Conservation (phyloP, 371 early-diverging fungal genomes). For the Batkoa obscura region DNA sequence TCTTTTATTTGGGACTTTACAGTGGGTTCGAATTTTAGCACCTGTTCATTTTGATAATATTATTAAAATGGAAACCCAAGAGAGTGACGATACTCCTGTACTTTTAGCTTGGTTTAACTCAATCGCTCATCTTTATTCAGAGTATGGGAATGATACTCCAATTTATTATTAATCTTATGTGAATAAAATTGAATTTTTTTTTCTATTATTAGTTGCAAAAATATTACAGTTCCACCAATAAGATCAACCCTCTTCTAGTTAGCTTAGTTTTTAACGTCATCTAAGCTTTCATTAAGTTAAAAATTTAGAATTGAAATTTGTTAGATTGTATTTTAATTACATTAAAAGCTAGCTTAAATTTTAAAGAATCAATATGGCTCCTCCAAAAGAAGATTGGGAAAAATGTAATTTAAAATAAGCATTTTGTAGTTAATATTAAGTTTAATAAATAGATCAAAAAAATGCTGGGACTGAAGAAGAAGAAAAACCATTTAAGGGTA, state of each 20-base stretch:
- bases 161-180: too few relatives aligned
- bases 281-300: too few relatives aligned
- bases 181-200: too few relatives aligned
- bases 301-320: too few relatives aligned
- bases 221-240: too few relatives aligned
- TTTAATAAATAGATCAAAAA: constrained; percentile 44
- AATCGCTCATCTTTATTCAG: too few relatives aligned
- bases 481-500: constrained; percentile 81
- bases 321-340: too few relatives aligned
- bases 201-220: too few relatives aligned
- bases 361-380: constrained; percentile 13
- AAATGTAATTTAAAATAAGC: constrained; percentile 47
- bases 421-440: not conserved
- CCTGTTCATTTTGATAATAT: not conserved
- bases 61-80: not conserved
- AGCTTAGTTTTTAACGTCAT: too few relatives aligned
- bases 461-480: constrained; percentile 54
- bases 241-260: too few relatives aligned
- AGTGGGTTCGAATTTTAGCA: not conserved
- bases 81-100: not conserved
- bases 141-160: too few relatives aligned
- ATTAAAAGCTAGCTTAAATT: too few relatives aligned
- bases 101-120: not conserved
- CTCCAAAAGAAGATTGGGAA: constrained; percentile 80
- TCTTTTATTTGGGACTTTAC: not conserved